A percentile compares a stretch with the other conserved stretches of the same genome.
Conservation (phyloP, 306 rosid genomes). For the Dicorynia guianensis region DNA sequence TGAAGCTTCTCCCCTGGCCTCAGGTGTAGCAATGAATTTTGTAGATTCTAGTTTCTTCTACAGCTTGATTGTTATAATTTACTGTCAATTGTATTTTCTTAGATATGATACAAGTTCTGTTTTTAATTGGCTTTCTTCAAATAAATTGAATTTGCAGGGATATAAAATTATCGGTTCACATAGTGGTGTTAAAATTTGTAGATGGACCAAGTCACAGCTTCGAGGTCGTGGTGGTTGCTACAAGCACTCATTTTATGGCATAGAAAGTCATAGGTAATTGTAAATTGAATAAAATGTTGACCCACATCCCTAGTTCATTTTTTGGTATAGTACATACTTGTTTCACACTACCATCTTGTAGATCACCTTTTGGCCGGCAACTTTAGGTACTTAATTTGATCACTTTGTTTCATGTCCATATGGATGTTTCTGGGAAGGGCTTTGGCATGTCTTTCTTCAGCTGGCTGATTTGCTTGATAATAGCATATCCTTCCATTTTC, state of each 20-base stretch:
- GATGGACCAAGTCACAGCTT: constrained; percentile 99
- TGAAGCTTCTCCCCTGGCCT: background rate
- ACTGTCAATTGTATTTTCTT: constrained; percentile 37
- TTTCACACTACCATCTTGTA: constrained; percentile 1
- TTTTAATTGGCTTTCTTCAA: constrained; percentile 33
- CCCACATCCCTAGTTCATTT: background rate
- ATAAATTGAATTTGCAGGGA: constrained; percentile 67
- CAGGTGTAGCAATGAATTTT: background rate
- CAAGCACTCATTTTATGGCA: constrained; percentile 99
- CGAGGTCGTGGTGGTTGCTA: constrained; percentile 99
- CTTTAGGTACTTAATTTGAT: background rate
- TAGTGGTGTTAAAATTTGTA: constrained; percentile 96
- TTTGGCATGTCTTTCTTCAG: background rate
- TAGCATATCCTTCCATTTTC: background rate
- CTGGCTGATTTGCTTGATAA: background rate
- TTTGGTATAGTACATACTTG: background rate
- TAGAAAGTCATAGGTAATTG: constrained; percentile 93
- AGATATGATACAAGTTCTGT: background rate
- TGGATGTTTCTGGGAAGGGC: background rate
- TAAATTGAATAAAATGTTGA: background rate
- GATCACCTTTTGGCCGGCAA: constrained; percentile 16
- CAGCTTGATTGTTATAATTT: constrained; percentile 18
- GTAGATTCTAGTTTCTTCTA: background rate
- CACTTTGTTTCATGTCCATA: background rate
- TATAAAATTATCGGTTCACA: constrained; percentile 93